Conservation (phyloP, 208 protist genomes). For the Borovskyia barvae region DNA sequence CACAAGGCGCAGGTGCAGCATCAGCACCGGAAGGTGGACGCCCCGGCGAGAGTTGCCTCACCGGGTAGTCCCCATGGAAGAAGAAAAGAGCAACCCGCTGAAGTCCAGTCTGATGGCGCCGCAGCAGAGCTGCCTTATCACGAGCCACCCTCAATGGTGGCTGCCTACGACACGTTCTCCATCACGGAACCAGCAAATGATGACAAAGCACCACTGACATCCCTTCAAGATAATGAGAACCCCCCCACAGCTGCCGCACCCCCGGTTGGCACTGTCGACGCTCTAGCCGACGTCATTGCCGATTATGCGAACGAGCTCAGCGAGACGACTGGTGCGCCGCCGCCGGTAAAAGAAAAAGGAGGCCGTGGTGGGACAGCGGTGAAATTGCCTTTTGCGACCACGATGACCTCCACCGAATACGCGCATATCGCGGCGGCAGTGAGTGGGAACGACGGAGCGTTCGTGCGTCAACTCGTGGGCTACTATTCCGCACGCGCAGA, state of each 20-base stretch:
- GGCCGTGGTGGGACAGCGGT: neutral
- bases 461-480: constrained; percentile 57
- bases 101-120: neutral
- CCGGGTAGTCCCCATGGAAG: neutral
- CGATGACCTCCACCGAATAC: constrained; percentile 19
- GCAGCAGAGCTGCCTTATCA: constrained; percentile 11
- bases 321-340: neutral
- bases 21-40: neutral
- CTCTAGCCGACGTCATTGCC: constrained; percentile 4
- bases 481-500: constrained; percentile 27
- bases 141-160: constrained; percentile 16
- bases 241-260: too few species aligned
- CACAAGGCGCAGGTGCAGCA: neutral
- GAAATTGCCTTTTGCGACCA: neutral
- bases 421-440: constrained; percentile 33
- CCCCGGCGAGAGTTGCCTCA: too few species aligned
- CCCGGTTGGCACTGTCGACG: too few species aligned
- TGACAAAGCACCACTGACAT: neutral
- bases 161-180: constrained; percentile 10
- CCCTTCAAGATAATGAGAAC: too few species aligned
- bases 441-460: constrained; percentile 38
- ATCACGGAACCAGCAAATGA: neutral
- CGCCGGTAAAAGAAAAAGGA: neutral
- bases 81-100: neutral
- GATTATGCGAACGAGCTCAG: constrained; percentile 9